A percentile compares a stretch with the other conserved stretches of the same genome.
phyloP scores from a whole-genome alignment of 1,139 yeast species.

The Taiozyma sp. region DNA sequence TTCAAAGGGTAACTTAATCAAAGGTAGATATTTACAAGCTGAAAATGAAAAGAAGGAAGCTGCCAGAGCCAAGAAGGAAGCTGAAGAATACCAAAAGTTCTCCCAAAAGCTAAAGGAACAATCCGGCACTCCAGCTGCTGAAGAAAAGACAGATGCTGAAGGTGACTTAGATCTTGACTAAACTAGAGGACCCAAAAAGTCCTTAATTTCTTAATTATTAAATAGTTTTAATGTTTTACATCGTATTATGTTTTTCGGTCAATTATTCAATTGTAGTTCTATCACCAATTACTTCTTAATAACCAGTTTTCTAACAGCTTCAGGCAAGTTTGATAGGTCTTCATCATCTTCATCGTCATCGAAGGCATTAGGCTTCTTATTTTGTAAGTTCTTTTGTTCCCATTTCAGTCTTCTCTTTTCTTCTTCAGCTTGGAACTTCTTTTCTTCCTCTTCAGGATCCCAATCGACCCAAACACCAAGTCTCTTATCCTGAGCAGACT shows the following conservation, averaged over 20 bases:
- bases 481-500: conserved; percentile 46
- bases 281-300: conserved; percentile 9
- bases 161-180: conserved; percentile 33
- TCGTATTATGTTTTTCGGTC: neutral
- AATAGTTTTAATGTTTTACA: neutral
- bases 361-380: conserved; percentile 19
- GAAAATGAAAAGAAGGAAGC: conserved; percentile 96
- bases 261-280: neutral
- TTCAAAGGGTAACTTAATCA: conserved; percentile 87
- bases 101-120: conserved; percentile 85
- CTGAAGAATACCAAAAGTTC: conserved; percentile 79
- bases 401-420: conserved; percentile 22
- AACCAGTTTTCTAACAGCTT: conserved; percentile 24
- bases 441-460: conserved; percentile 35
- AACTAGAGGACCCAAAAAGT: neutral
- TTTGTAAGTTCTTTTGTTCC: conserved; percentile 18
- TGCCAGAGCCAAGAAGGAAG: conserved; percentile 80
- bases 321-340: conserved; percentile 25
- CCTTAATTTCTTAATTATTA: neutral
- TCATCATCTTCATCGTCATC: conserved; percentile 25
- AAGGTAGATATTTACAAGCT: conserved; percentile 91
- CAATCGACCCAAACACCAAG: conserved; percentile 66
- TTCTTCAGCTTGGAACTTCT: conserved; percentile 26
- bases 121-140: conserved; percentile 36
- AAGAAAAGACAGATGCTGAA: conserved; percentile 33